phyloP scores from a whole-genome alignment of 75 land plant genomes.

The Gnetum montanum region DNA sequence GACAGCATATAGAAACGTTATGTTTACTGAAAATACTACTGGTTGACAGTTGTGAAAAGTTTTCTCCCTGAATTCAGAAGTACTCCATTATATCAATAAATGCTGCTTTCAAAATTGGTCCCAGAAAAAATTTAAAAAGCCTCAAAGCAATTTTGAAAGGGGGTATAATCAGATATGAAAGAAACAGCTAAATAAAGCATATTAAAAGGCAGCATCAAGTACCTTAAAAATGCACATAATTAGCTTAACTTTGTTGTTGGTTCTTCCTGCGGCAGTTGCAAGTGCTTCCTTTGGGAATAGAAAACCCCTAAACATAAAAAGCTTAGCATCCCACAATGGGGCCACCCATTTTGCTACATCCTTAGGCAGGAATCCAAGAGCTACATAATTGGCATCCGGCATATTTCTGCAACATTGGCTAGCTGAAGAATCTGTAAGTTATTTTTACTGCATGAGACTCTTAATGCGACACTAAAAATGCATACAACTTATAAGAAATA shows the following conservation, averaged over 20 bases:
- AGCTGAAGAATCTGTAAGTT: conserved; percentile 9
- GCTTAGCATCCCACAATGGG: conserved; percentile 52
- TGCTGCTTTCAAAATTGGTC: not conserved
- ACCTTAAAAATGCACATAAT: conserved; percentile 53
- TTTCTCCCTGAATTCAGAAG: conserved; percentile 43
- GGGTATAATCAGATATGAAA: not conserved
- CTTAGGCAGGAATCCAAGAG: conserved; percentile 74
- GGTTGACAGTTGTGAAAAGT: conserved; percentile 29
- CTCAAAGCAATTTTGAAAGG: too few relatives aligned
- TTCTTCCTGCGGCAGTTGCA: conserved; percentile 43
- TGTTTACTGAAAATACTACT: conserved; percentile 22
- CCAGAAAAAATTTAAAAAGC: too few relatives aligned
- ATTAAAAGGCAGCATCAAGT: conserved; percentile 10
- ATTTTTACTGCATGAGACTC: not conserved
- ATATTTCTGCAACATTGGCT: not conserved
- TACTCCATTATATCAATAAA: too few relatives aligned
- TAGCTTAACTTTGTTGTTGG: conserved; percentile 31
- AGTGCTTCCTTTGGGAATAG: conserved; percentile 57
- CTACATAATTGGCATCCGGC: conserved; percentile 27
- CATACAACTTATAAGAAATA: not conserved
- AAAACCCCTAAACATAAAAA: conserved; percentile 51
- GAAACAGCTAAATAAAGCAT: not conserved
- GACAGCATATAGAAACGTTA: conserved; percentile 34
- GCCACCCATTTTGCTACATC: conserved; percentile 68
- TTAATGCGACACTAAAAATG: not conserved